Base-by-base conservation (phyloP, 768 basidiomycete species). In the Antrodiella citrinella region DNA sequence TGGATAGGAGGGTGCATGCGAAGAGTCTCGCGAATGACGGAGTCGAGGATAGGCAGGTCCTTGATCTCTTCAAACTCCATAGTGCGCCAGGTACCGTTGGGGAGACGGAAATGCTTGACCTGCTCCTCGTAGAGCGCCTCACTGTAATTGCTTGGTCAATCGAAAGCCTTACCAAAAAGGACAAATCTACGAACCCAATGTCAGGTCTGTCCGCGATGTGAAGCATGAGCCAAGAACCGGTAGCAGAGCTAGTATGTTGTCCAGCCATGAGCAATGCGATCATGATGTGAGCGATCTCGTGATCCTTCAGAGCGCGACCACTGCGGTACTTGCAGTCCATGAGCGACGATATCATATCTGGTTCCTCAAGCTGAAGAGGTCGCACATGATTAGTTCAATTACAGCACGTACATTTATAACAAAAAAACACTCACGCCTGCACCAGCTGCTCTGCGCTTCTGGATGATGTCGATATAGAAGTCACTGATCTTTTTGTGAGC, bases 221-320 rank as follows among this genome's bases (percentile, higher is more conserved):
- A 40, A 97, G 78, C 35, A 98, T 73, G 13, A 84, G 65, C 96
- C 96, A 99, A 9, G 92, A 85, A 25, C 83, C 83, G 19, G 91
- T 86, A 2, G 96, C 85, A 12, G 96, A 96, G 59, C 88, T 91
- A 0, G 96, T 99, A 69, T 99, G 96, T 70, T 99, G 96, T 35
- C 96, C 96, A 41, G 96, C 96, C 96, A 99, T 98, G 55, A 99
- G 82, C 43, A 99, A 79, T 13, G 96, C 96, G 61, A 97, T 99
- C 86, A 99, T 83, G 63, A 99, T 94, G 64, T 98, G 96, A 0
- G 96, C 93, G 52, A 98, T 86, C 66, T 98, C 91, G 57, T 87
- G 84, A 62, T 99, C 93, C 53, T 74, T 77, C 38, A 98, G 75
- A 2, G 74, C 62, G 42, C 76, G 73, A 50, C 96, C 96, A 57